Evolutionary conservation across 1,139 yeast species (phyloP), one percentile per base, ranked within the genome.

Genomic region (Yamadazyma sp.): DNA sequence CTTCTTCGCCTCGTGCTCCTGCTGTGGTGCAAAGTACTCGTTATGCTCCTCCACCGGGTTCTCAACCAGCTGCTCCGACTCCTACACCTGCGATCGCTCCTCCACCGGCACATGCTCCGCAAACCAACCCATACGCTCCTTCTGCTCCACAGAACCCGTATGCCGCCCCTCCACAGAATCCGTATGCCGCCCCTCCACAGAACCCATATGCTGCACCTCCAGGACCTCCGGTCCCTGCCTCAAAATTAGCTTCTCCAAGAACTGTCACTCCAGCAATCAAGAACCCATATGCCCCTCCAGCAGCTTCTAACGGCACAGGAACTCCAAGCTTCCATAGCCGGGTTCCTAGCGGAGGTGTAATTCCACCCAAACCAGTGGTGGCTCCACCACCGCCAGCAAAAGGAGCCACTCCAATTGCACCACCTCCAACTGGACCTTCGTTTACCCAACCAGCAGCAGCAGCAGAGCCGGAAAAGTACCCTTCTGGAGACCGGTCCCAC

Each of bases 401-500:
- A 12, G 45, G 44, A 20, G 46, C 59, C 58, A 15, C 64, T 63
- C 41, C 17, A 17, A 29, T 23, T 23, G n/a, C 14, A 15, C 41
- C 50, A 14, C 47, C 53, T 20, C 52, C 47, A 27, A 33, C 42
- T 6, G 43, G 45, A 12, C 44, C 56, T 11, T 48, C 49, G 21
- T 44, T 46, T 5, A 43, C 17, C 9, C 36, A 45, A 24, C 54
- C 58, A 24, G 53, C 61, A 14, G 53, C 61, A 28, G 43, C 49
- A 15, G 54, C 37, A n/a, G 35, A 25, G 9, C 35, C 42, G 9
- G 39, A 23, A n/a, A 76, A 70, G 47, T 69, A 76, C 53, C 88
- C 90, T 28, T 56, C 78, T 9, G 92, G 90, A 21, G 92, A 84
- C 56, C 75, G 90, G 52, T 61, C 76, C 2, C 92, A 83, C 53